Base-by-base conservation (phyloP, 192 early-diverging fungal genomes). In the Geranomyces michiganensis region DNA sequence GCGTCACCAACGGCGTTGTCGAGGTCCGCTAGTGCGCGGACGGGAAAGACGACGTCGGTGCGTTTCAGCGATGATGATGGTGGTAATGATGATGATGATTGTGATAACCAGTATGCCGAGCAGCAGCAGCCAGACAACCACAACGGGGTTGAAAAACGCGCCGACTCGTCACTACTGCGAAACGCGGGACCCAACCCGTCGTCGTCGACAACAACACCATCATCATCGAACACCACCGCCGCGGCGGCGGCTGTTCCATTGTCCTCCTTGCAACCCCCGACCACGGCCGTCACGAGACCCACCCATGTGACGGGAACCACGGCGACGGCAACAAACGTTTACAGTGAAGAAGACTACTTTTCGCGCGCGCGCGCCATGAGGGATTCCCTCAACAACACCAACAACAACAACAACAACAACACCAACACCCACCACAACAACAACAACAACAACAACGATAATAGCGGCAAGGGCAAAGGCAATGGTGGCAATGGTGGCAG, bases 291-390 rank as follows among this genome's bases (percentile, higher is more conserved):
- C 5, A 60, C 58, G 31, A 17, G 8, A 7, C 58, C 31, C 31
- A 7, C 58, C 17, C 9, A 8, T 29, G 36, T 10, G 36, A 41
- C n/a, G n/a, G n/a, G n/a, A n/a, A n/a, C n/a, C n/a, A 33, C 58
- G 22, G 31, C 29, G 21, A 12, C 24, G 12, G 10, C 56, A 12
- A 24, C 27, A 8, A 32, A 27, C 26, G 58, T 53, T 26, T 27
- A 60, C 58, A 60, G 58, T 32, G 58, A 60, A 60, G 58, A 60
- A 33, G 58, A 60, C 26, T 60, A 60, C 58, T 60, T 60, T 60
- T 27, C 58, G 1, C 58, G 58, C 17, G 58, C 58, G 21, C 24
- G 58, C 24, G 58, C 58, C 26, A 27, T 60, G 29, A 60, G 8
- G 29, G 26, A 19, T 19, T 33, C 31, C 5, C 4, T 31, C 26